Evolutionary conservation across 2,329 filamentous ascomycete genomes (phyloP).

Genomic region (Diaporthe batatas): DNA sequence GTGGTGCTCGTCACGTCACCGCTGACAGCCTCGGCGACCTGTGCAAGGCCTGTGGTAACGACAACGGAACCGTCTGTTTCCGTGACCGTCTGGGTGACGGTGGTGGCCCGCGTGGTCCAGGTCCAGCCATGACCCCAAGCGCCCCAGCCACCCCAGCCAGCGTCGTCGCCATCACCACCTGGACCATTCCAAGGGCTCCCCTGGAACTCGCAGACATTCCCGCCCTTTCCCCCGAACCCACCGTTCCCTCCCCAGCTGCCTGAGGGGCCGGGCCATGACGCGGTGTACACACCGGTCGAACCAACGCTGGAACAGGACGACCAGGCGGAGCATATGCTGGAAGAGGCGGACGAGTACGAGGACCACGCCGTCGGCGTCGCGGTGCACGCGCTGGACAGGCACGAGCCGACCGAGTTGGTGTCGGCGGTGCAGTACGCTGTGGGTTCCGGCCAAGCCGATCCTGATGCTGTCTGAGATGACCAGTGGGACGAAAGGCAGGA

Average conservation of each 20-base stretch:
- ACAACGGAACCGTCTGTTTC: conserved; percentile 47
- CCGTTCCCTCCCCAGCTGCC: conserved; percentile 42
- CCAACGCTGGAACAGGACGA: conserved; percentile 56
- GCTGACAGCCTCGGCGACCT: conserved; percentile 50
- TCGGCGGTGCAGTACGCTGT: conserved; percentile 50
- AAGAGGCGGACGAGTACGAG: conserved; percentile 54
- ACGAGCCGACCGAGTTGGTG: conserved; percentile 48
- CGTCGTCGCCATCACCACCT: conserved; percentile 54
- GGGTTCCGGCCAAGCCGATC: conserved; percentile 49
- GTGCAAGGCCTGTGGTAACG: conserved; percentile 48
- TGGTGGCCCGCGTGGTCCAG: conserved; percentile 52
- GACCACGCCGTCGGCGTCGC: conserved; percentile 49
- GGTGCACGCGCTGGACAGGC: conserved; percentile 49
- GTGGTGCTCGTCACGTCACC: conserved; percentile 50
- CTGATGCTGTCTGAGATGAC: conserved; percentile 45
- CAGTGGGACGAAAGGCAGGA: conserved; percentile 58
- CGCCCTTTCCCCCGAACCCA: conserved; percentile 32
- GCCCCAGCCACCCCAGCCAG: conserved; percentile 55
- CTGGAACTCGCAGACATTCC: no score
- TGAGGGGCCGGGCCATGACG: conserved; percentile 53
- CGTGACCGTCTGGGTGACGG: conserved; percentile 53
- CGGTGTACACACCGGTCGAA: conserved; percentile 55
- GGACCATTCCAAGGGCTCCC: conserved; percentile 58
- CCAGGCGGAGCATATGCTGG: conserved; percentile 57
- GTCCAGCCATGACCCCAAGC: conserved; percentile 58